These are phyloP conservation scores for Limnanthes douglasii DNA, from an alignment of 345 rosid species.

Conservation along the genomic window DNA sequence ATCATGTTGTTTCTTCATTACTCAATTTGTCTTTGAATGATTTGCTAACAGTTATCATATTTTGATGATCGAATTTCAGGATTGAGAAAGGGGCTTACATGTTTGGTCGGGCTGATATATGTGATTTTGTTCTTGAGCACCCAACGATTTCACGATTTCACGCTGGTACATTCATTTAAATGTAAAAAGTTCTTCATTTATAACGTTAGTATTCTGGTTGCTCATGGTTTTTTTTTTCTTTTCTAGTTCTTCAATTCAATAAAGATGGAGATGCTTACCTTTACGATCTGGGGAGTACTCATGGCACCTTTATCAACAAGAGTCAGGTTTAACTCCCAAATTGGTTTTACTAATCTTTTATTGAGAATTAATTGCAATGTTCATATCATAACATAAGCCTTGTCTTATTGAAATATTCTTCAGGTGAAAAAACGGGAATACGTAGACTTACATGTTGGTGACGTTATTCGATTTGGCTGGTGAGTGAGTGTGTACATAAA, in stretches of 20 bases:
- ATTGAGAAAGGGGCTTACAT: constrained; percentile 80
- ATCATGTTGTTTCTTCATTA: neutral
- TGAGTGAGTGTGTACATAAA: constrained; percentile 20
- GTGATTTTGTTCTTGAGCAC: constrained; percentile 86
- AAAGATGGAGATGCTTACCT: constrained; percentile 66
- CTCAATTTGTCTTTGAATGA: neutral
- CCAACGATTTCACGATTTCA: constrained; percentile 88
- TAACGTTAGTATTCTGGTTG: too few relatives aligned
- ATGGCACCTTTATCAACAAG: constrained; percentile 73
- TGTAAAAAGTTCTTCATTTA: too few relatives aligned
- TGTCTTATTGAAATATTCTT: neutral
- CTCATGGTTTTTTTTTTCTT: constrained; percentile 5
- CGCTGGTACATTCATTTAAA: constrained; percentile 78
- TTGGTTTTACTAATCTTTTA: neutral
- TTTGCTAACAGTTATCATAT: neutral
- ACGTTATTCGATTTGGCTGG: constrained; percentile 90
- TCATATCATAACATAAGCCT: neutral
- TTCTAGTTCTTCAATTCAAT: constrained; percentile 76
- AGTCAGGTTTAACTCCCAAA: constrained; percentile 28
- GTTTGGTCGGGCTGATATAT: constrained; percentile 84
- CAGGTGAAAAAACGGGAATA: constrained; percentile 55
- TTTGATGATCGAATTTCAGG: constrained; percentile 16
- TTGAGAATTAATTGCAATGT: neutral
- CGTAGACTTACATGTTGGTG: constrained; percentile 76
- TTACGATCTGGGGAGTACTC: constrained; percentile 79